phyloP scores from a whole-genome alignment of 2,329 filamentous ascomycete genomes.

The Diaporthe ilicicola region DNA sequence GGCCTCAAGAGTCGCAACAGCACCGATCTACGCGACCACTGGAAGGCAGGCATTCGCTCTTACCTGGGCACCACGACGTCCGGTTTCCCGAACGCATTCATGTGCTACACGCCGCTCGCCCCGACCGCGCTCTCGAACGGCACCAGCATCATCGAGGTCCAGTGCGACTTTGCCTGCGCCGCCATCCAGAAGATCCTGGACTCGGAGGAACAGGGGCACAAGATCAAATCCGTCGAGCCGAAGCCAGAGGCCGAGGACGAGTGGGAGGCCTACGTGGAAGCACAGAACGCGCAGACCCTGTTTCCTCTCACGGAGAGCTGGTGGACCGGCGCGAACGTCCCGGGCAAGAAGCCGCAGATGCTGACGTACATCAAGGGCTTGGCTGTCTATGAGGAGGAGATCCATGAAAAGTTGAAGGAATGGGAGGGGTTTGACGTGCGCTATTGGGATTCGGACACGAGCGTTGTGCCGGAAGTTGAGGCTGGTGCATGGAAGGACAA shows the following conservation, averaged over 20 bases:
- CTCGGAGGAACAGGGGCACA: background rate
- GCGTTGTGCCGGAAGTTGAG: background rate
- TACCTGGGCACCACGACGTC: constrained; percentile 15
- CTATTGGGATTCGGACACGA: background rate
- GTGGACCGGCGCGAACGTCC: constrained; percentile 25
- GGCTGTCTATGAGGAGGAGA: background rate
- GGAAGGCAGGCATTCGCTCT: background rate
- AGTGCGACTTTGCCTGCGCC: constrained; percentile 13
- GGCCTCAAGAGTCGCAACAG: constrained; percentile 20
- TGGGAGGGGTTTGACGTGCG: constrained; percentile 24
- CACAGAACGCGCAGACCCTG: constrained; percentile 23
- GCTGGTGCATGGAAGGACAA: background rate
- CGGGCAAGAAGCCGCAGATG: constrained; percentile 19
- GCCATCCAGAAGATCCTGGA: constrained; percentile 23
- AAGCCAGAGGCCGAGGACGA: constrained; percentile 12
- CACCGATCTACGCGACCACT: background rate
- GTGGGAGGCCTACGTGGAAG: constrained; percentile 15
- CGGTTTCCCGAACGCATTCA: constrained; percentile 23
- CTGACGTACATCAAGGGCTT: constrained; percentile 12
- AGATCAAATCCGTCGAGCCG: constrained; percentile 26
- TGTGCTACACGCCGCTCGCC: constrained; percentile 5
- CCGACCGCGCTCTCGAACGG: constrained; percentile 10
- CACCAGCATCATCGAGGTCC: constrained; percentile 8
- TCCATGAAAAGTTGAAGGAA: background rate
- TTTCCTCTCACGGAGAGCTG: constrained; percentile 21